Evolutionary conservation across 495 filamentous ascomycete species (phyloP).

Genomic region (Neurospora sp.): DNA sequence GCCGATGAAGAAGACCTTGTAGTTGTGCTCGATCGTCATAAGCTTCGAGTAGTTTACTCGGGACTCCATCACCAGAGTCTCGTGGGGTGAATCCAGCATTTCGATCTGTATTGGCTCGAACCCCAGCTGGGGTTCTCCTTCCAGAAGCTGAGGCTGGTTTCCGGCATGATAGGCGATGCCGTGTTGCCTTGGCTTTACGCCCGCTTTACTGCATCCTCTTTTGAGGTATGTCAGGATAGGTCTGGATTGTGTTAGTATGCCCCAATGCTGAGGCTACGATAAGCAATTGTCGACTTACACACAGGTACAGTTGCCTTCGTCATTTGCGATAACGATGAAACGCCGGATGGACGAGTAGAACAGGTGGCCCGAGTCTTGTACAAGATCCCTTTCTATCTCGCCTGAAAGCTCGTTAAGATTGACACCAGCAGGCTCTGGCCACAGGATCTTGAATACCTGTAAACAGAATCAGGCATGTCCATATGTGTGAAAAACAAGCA

Average conservation of each 20-base stretch:
- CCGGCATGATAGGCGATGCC: slow-evolving; percentile 31
- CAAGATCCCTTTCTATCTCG: background rate
- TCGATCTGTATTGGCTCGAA: slow-evolving; percentile 28
- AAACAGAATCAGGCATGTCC: background rate
- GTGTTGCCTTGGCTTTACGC: slow-evolving; percentile 36
- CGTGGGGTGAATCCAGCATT: slow-evolving; percentile 21
- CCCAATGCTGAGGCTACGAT: background rate
- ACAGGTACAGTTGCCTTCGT: slow-evolving; percentile 38
- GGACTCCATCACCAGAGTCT: slow-evolving; percentile 34
- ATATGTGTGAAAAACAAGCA: background rate
- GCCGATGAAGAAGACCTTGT: slow-evolving; percentile 37
- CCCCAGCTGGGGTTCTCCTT: slow-evolving; percentile 31
- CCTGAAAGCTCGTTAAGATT: slow-evolving; percentile 11
- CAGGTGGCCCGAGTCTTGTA: background rate
- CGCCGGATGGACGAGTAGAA: slow-evolving; percentile 36
- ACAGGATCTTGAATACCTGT: slow-evolving; percentile 38
- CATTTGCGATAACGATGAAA: slow-evolving; percentile 37
- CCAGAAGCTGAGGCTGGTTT: slow-evolving; percentile 18
- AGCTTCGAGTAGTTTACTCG: slow-evolving; percentile 38
- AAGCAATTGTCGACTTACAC: slow-evolving; percentile 25
- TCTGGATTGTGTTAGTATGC: slow-evolving; percentile 15
- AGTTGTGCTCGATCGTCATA: slow-evolving; percentile 39
- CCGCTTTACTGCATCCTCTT: slow-evolving; percentile 33
- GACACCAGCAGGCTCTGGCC: slow-evolving; percentile 35
- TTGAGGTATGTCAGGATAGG: slow-evolving; percentile 39